These are phyloP conservation scores for Verticillium isaacii DNA, from an alignment of 2,329 filamentous ascomycete species.

Conservation along the genomic window DNA sequence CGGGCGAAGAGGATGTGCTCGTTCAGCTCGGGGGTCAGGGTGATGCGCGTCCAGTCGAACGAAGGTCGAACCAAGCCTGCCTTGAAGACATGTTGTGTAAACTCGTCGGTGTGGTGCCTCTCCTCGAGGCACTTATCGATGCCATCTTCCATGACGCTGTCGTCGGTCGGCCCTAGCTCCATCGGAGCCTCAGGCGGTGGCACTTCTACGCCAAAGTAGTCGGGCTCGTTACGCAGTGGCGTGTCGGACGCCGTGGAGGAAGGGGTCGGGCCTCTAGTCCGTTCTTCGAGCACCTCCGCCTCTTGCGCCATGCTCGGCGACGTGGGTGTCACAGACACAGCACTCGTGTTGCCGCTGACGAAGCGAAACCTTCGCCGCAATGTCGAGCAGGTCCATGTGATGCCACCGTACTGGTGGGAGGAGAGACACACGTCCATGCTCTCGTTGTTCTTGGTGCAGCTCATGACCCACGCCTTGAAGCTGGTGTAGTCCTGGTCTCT, in stretches of 20 bases:
- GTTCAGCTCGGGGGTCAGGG: slow-evolving; percentile 57
- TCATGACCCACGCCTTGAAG: slow-evolving; percentile 68
- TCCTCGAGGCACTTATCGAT: slow-evolving; percentile 19
- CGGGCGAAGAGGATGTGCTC: slow-evolving; percentile 70
- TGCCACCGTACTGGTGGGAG: slow-evolving; percentile 57
- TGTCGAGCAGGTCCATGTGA: slow-evolving; percentile 67
- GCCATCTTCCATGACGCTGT: slow-evolving; percentile 16
- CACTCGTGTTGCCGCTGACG: slow-evolving; percentile 50
- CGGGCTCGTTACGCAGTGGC: slow-evolving; percentile 28
- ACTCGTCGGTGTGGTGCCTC: slow-evolving; percentile 33
- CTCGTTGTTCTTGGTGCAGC: slow-evolving; percentile 46
- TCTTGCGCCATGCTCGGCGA: slow-evolving; percentile 34
- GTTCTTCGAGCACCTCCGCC: slow-evolving; percentile 25
- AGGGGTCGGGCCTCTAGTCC: slow-evolving; percentile 29
- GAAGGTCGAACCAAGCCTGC: slow-evolving; percentile 39
- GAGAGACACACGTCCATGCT: slow-evolving; percentile 43
- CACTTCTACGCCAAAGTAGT: slow-evolving; percentile 36
- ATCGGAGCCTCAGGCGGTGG: neutral
- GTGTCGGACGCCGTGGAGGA: slow-evolving; percentile 22
- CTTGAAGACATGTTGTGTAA: slow-evolving; percentile 35
- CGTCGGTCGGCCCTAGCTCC: slow-evolving; percentile 7
- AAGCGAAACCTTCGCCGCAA: slow-evolving; percentile 65
- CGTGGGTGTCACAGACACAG: slow-evolving; percentile 20
- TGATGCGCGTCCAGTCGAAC: slow-evolving; percentile 79
- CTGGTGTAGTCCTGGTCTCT: slow-evolving; percentile 44